Conservation (phyloP, 2,329 filamentous ascomycete species). For the Hypocreales sp. region DNA sequence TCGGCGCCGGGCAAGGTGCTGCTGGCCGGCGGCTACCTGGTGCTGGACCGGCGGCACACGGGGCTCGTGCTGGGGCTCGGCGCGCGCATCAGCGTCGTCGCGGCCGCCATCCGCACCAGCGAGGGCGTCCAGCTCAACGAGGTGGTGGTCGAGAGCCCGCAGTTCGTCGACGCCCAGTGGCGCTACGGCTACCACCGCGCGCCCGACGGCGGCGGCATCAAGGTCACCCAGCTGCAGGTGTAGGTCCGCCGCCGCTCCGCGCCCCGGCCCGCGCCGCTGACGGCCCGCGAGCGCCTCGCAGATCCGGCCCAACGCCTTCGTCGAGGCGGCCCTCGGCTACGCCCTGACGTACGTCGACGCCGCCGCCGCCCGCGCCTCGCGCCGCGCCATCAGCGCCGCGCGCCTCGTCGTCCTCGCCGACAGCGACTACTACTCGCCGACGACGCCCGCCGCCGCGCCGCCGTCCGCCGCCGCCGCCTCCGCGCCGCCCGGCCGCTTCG, state of each 20-base stretch:
- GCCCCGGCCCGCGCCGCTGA: not conserved
- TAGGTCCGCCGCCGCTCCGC: slow-evolving; percentile 32
- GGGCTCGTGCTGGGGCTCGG: slow-evolving; percentile 56
- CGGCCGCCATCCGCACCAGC: slow-evolving; percentile 39
- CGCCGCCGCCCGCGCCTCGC: slow-evolving; percentile 18
- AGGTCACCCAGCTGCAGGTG: slow-evolving; percentile 64
- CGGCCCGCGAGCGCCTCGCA: slow-evolving; percentile 30
- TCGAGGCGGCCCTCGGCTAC: slow-evolving; percentile 83
- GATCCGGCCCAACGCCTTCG: slow-evolving; percentile 58
- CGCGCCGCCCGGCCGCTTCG: slow-evolving; percentile 41
- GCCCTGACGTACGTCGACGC: slow-evolving; percentile 64
- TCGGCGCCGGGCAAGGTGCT: slow-evolving; percentile 96
- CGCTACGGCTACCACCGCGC: slow-evolving; percentile 64
- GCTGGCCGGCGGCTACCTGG: slow-evolving; percentile 85
- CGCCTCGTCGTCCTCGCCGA: slow-evolving; percentile 82
- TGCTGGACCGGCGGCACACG: slow-evolving; percentile 76
- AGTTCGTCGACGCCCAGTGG: slow-evolving; percentile 81
- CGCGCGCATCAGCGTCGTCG: slow-evolving; percentile 51
- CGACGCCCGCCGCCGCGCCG: slow-evolving; percentile 16
- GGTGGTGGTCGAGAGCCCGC: slow-evolving; percentile 79
- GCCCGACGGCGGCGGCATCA: slow-evolving; percentile 61
- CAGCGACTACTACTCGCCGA: slow-evolving; percentile 85
- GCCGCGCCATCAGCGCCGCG: slow-evolving; percentile 45
- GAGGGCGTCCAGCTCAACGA: slow-evolving; percentile 50
- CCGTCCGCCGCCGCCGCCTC: slow-evolving; percentile 8